Conservation (phyloP, 805 yeast species). For the Candida boidinii region DNA sequence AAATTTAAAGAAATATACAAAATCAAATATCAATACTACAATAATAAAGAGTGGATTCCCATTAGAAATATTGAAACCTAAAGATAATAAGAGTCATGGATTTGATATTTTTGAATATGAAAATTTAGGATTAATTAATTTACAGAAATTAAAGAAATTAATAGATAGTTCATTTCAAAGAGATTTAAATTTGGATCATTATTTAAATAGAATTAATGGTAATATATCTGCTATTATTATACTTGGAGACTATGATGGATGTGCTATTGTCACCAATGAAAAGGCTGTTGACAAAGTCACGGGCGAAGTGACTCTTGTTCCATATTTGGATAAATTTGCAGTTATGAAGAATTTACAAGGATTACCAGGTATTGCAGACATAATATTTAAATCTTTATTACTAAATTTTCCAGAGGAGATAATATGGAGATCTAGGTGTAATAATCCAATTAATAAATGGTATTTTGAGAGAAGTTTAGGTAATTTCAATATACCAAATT, state of each 20-base stretch:
- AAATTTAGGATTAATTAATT: constrained; percentile 35
- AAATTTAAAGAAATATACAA: constrained; percentile 35
- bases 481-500: constrained; percentile 37
- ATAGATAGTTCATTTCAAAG: constrained; percentile 77
- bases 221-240: constrained; percentile 69
- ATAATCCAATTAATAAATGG: constrained; percentile 95
- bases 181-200: constrained; percentile 55
- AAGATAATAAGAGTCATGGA: constrained; percentile 23
- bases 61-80: constrained; percentile 32
- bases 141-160: constrained; percentile 46
- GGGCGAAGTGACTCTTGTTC: constrained; percentile 25
- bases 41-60: constrained; percentile 70
- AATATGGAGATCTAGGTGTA: constrained; percentile 83
- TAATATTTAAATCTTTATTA: constrained; percentile 75
- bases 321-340: constrained; percentile 92
- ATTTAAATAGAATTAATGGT: constrained; percentile 55
- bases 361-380: constrained; percentile 87
- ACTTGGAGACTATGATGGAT: constrained; percentile 94
- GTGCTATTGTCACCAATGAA: constrained; percentile 89
- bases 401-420: constrained; percentile 62
- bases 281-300: constrained; percentile 5
- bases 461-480: constrained; percentile 88
- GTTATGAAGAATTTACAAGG: constrained; percentile 82
- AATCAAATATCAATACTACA: constrained; percentile 67
- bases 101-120: constrained; percentile 32